Conservation (phyloP, 192 early-diverging fungal genomes). For the Entrophospora sp. region DNA sequence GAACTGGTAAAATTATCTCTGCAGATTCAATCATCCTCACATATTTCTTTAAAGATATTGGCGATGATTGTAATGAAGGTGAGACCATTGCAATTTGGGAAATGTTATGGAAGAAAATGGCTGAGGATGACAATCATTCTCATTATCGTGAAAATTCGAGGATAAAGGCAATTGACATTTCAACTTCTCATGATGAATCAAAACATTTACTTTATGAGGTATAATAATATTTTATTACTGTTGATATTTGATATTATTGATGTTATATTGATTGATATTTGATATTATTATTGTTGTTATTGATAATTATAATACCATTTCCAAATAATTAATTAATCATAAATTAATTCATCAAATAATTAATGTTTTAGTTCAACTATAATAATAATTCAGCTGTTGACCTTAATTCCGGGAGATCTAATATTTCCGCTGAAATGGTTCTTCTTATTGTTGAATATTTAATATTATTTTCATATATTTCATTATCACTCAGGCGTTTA, state of each 20-base stretch:
- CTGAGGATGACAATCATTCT: not conserved
- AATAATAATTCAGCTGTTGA: too few relatives aligned
- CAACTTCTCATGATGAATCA: slow-evolving; percentile 24
- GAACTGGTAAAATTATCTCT: not conserved
- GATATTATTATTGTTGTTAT: too few relatives aligned
- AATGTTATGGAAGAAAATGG: slow-evolving; percentile 26
- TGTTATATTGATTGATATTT: too few relatives aligned
- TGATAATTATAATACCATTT: too few relatives aligned
- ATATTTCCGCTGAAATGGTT: slow-evolving; percentile 24
- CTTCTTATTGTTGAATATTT: slow-evolving; percentile 49
- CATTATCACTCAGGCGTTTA: slow-evolving; percentile 51
- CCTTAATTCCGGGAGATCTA: not conserved
- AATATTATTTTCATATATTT: slow-evolving; percentile 61
- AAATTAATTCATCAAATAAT: too few relatives aligned
- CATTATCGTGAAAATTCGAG: not conserved
- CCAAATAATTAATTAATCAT: too few relatives aligned
- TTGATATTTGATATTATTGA: too few relatives aligned
- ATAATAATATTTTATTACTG: too few relatives aligned
- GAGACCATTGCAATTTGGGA: slow-evolving; percentile 34
- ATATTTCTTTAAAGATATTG: slow-evolving; percentile 36
- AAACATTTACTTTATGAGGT: slow-evolving; percentile 36
- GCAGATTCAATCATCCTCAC: slow-evolving; percentile 48
- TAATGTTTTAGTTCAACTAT: not conserved
- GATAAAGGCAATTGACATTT: slow-evolving; percentile 2
- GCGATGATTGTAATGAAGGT: not conserved